These are phyloP conservation scores for Glaciozyma antarctica DNA, from an alignment of 768 basidiomycete genomes.

Conservation along the genomic window DNA sequence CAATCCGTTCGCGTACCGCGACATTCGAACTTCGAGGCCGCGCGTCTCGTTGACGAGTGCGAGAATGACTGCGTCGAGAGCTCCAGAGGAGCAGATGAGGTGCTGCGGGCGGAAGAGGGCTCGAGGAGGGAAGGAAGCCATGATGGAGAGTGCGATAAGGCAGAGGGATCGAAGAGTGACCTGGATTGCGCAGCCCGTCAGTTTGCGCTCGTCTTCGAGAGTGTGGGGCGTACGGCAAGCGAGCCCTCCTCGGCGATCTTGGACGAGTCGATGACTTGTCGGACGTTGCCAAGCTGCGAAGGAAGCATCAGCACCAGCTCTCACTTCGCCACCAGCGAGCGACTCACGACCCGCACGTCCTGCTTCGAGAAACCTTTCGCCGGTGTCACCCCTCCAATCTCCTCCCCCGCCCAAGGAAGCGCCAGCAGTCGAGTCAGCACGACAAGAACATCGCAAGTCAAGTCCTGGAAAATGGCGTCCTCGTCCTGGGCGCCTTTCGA, in stretches of 20 bases:
- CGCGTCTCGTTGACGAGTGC: background rate
- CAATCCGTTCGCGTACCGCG: constrained; percentile 5
- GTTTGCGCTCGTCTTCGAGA: background rate
- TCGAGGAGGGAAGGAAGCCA: constrained; percentile 13
- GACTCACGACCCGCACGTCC: background rate
- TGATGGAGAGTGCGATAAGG: constrained; percentile 5
- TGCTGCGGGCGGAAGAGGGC: constrained; percentile 27
- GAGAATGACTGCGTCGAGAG: constrained; percentile 6
- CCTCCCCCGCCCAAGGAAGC: background rate
- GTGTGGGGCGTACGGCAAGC: background rate
- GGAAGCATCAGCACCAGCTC: background rate
- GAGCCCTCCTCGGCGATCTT: background rate
- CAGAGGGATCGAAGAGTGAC: constrained; percentile 6
- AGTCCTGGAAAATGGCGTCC: background rate
- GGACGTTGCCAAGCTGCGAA: constrained; percentile 14
- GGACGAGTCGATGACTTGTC: constrained; percentile 18
- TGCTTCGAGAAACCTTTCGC: background rate
- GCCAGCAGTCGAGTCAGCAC: background rate
- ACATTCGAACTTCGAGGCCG: background rate
- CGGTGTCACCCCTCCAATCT: constrained; percentile 6
- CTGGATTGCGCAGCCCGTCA: background rate
- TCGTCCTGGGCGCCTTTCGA: background rate
- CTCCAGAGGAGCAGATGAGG: constrained; percentile 18
- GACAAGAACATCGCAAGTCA: constrained; percentile 8
- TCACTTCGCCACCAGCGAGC: background rate